Conservation (phyloP, 345 rosid species). For the Geranium brycei region DNA sequence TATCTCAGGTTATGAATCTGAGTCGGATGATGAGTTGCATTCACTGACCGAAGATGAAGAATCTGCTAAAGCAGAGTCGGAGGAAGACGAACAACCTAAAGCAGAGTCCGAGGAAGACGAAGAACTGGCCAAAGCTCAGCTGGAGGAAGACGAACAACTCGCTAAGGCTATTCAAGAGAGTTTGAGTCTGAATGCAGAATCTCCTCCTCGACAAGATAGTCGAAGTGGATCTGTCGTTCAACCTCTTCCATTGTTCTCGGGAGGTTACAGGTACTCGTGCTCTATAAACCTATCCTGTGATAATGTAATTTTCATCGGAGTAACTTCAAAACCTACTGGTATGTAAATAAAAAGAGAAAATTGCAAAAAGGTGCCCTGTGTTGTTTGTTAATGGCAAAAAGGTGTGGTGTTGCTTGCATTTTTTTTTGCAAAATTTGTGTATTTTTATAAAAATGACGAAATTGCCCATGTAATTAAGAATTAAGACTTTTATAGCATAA, state of each 20-base stretch:
- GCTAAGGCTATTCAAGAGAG: slow-evolving; percentile 92
- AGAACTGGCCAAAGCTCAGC: slow-evolving; percentile 27
- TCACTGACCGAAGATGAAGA: slow-evolving; percentile 25
- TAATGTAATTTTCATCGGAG: no score
- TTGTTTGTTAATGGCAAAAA: no score
- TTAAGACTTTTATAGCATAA: no score
- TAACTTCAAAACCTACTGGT: no score
- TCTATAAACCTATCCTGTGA: neutral
- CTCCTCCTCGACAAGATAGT: slow-evolving; percentile 23
- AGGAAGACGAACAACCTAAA: neutral
- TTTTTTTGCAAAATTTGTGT: no score
- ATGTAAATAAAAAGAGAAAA: no score
- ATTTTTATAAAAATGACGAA: no score
- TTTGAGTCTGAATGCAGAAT: slow-evolving; percentile 29
- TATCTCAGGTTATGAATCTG: slow-evolving; percentile 34
- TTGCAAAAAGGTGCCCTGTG: no score
- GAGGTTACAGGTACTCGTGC: slow-evolving; percentile 43
- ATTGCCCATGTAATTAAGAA: no score
- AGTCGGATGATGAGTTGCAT: neutral
- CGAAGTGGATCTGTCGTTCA: slow-evolving; percentile 28
- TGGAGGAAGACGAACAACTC: slow-evolving; percentile 80
- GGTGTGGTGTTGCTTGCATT: no score
- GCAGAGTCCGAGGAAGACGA: neutral
- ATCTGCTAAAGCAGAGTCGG: no score
- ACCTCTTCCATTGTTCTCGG: slow-evolving; percentile 37